Conservation (phyloP, 805 yeast genomes). For the Limtongia smithiae region DNA sequence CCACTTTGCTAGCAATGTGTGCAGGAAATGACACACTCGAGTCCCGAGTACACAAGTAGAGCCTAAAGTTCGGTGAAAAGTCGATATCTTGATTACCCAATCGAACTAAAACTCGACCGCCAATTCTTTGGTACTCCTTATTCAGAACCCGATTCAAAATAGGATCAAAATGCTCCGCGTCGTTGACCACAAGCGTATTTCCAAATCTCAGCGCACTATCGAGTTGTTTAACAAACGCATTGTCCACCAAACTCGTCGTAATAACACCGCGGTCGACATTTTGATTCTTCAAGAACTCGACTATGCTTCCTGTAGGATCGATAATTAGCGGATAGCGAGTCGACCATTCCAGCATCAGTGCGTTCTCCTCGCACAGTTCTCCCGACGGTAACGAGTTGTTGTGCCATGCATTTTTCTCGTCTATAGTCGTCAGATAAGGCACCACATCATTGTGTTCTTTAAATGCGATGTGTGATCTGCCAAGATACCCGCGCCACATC, state of each 20-base stretch:
- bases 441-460: slow-evolving; percentile 40
- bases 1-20: slow-evolving; percentile 59
- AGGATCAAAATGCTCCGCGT: slow-evolving; percentile 81
- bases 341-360: slow-evolving; percentile 47
- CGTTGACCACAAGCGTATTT: slow-evolving; percentile 63
- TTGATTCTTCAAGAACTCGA: slow-evolving; percentile 42
- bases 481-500: slow-evolving; percentile 42
- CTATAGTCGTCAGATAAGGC: slow-evolving; percentile 42
- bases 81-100: slow-evolving; percentile 66
- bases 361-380: slow-evolving; percentile 60
- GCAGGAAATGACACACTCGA: slow-evolving; percentile 51
- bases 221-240: slow-evolving; percentile 59
- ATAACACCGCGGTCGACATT: slow-evolving; percentile 32
- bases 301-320: slow-evolving; percentile 61
- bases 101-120: slow-evolving; percentile 63
- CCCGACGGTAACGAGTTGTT: slow-evolving; percentile 54
- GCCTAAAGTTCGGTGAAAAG: slow-evolving; percentile 57
- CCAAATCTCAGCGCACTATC: slow-evolving; percentile 87
- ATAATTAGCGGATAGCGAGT: slow-evolving; percentile 55
- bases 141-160: slow-evolving; percentile 59
- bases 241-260: slow-evolving; percentile 68
- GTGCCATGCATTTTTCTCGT: slow-evolving; percentile 51
- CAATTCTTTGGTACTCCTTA: slow-evolving; percentile 57
- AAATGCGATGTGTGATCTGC: slow-evolving; percentile 40
- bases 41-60: slow-evolving; percentile 55